Evolutionary conservation across 768 basidiomycete genomes (phyloP), one percentile per base, ranked within the genome.

Genomic region (Fomitopsis pulvina): DNA sequence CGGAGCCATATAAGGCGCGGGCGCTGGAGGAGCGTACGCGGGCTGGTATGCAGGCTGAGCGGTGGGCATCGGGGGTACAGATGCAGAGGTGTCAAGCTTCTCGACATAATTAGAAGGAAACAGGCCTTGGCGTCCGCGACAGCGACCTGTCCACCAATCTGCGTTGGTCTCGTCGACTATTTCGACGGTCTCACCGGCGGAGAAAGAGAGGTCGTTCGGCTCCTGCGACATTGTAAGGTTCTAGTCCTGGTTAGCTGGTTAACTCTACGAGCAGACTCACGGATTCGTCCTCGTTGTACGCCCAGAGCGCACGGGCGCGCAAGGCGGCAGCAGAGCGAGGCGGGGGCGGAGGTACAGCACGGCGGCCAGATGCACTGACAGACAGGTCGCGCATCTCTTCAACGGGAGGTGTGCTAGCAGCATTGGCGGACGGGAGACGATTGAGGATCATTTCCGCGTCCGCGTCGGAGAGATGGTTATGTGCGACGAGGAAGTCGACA

Each of bases 111-210:
- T 79, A 11, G 84, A 76, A 0, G 91, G 92, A 71, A 93, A 89
- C 30, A 92, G 73, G 3, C 84, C 91, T 47, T 83, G 76, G 51
- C 69, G 74, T 22, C 82, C 83, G 28, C 81, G 75, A 49, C 75
- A 58, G 52, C 66, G 72, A 24, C 92, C 91, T 7, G 76, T 79
- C 90, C 89, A 95, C 92, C 92, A 93, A 63, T 93, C 92, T 2
- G 72, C 72, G 51, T 92, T 91, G 40, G 80, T 85, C 62, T 92
- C 87, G 51, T 84, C 78, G 38, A 87, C 63, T 50, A 95, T 75
- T 51, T 89, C 86, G 51, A 95, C 77, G 40, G 80, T 71, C 59
- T 93, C 92, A 2, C 89, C 92, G 0, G 77, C 65, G 24, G 69
- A 63, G 73, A 95, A 92, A 1, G 81, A 78, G 7, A 95, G 72